These are phyloP conservation scores for Plantago major DNA, from an alignment of 257 asterid genomes.

Conservation along the genomic window DNA sequence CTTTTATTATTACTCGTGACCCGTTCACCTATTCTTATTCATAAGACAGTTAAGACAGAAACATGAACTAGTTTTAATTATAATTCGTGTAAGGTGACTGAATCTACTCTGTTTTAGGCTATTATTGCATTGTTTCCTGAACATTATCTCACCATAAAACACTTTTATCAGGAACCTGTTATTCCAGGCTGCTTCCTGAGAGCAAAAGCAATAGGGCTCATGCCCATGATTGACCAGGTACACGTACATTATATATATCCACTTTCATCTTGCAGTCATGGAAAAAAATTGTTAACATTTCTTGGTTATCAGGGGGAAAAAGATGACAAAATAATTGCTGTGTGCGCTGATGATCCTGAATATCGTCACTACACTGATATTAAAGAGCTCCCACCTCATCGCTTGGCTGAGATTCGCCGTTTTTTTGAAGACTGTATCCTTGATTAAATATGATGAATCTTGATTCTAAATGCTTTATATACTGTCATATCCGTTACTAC, in stretches of 20 bases:
- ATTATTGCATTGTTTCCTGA: not conserved
- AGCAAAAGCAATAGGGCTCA: constrained; percentile 95
- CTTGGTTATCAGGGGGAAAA: constrained; percentile 60
- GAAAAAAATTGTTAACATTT: constrained; percentile 1
- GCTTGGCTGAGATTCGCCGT: constrained; percentile 89
- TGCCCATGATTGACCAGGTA: constrained; percentile 99
- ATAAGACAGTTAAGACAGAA: too few species aligned
- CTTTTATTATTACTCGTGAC: not conserved
- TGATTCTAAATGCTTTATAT: not conserved
- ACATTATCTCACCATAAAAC: constrained; percentile 1
- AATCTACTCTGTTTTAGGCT: too few species aligned
- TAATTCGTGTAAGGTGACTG: too few species aligned
- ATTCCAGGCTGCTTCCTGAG: constrained; percentile 93
- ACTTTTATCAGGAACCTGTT: constrained; percentile 73
- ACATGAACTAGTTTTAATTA: not conserved
- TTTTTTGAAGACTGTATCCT: constrained; percentile 97
- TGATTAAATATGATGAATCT: constrained; percentile 13
- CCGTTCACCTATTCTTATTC: too few species aligned
- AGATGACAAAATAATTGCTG: constrained; percentile 97
- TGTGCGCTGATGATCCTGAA: constrained; percentile 94
- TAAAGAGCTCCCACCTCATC: constrained; percentile 89
- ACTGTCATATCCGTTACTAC: not conserved
- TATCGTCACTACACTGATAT: constrained; percentile 75
- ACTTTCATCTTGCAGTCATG: constrained; percentile 3
- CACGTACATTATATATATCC: not conserved